Evolutionary conservation across 495 filamentous ascomycete species (phyloP).

Genomic region (Evansstolkia leycettana): DNA sequence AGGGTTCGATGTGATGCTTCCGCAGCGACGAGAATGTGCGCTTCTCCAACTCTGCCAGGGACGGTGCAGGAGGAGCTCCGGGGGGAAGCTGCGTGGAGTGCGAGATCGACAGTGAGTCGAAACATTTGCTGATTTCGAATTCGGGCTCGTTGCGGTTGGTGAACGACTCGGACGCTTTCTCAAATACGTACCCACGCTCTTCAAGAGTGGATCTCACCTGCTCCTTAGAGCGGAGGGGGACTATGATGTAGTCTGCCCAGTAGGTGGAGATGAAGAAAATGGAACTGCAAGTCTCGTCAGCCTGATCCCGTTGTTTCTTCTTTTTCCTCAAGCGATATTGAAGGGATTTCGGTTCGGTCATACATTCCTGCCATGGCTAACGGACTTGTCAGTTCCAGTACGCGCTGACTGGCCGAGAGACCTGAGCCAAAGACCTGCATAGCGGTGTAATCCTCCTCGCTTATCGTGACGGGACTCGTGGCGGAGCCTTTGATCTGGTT

Average conservation of each 20-base stretch:
- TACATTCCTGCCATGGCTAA: conserved; percentile 85
- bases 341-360: too few relatives aligned
- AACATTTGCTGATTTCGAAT: conserved; percentile 6
- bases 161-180: conserved; percentile 57
- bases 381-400: conserved; percentile 83
- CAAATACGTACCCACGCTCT: conserved; percentile 72
- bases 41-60: conserved; percentile 62
- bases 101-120: too few relatives aligned
- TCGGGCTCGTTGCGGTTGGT: conserved; percentile 34
- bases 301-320: too few relatives aligned
- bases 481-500: conserved; percentile 15
- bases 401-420: conserved; percentile 85
- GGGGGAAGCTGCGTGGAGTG: too few relatives aligned
- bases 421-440: conserved; percentile 82
- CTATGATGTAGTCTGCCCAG: conserved; percentile 92
- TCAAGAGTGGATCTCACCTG: conserved; percentile 69
- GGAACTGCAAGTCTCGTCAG: conserved; percentile 34
- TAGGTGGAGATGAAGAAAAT: conserved; percentile 99
- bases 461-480: conserved; percentile 52
- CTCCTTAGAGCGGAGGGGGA: conserved; percentile 59
- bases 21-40: conserved; percentile 70
- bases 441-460: conserved; percentile 71
- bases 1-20: conserved; percentile 60
- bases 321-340: too few relatives aligned
- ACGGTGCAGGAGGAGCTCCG: conserved; percentile 64